Evolutionary conservation across 2,329 filamentous ascomycete genomes (phyloP).

Genomic region (Cladophialophora carrionii): DNA sequence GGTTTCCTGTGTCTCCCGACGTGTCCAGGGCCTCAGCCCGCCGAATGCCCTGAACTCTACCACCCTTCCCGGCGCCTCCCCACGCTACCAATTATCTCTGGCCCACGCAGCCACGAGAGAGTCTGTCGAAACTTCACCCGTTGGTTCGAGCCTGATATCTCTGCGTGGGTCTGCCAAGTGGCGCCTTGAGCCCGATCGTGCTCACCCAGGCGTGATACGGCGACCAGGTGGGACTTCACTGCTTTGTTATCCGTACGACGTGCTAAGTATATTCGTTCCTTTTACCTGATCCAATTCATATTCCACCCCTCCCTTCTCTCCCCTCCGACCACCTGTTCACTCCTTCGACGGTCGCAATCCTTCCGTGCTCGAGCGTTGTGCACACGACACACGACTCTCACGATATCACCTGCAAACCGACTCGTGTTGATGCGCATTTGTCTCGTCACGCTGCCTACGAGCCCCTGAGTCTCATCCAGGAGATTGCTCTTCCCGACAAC

Average conservation of each 20-base stretch:
- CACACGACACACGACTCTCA: neutral
- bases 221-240: slow-evolving; percentile 5
- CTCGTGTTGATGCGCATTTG: slow-evolving; percentile 3
- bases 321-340: slow-evolving; percentile 1
- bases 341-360: neutral
- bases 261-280: slow-evolving; percentile 26
- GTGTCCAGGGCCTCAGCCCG: neutral
- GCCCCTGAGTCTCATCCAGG: slow-evolving; percentile 4
- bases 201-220: neutral
- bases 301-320: slow-evolving; percentile 8
- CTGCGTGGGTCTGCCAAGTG: slow-evolving; percentile 3
- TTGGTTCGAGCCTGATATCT: slow-evolving; percentile 2
- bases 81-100: slow-evolving; percentile 5
- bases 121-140: neutral
- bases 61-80: neutral
- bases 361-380: neutral
- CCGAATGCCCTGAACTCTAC: neutral
- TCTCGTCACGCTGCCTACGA: neutral
- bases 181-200: slow-evolving; percentile 1
- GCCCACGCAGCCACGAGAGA: neutral
- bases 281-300: slow-evolving; percentile 19
- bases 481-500: neutral
- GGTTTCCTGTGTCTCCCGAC: neutral
- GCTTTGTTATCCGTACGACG: neutral
- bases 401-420: neutral